Base-by-base conservation (phyloP, 1,139 yeast species). In the Scheffersomyces segobiensis region DNA sequence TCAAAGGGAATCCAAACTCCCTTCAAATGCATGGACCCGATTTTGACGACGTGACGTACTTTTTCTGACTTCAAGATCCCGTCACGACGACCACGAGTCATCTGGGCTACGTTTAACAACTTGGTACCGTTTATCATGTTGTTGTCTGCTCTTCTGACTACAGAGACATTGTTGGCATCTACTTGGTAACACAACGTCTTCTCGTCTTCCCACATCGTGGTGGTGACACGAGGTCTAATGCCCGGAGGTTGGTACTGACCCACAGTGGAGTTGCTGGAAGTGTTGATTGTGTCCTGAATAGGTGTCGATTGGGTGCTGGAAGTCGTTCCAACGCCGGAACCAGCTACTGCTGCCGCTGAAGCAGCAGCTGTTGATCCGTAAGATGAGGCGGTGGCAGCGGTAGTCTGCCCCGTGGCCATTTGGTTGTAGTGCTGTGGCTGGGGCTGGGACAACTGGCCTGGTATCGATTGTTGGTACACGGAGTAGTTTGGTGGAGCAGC, bases 1-100 rank as follows among this genome's bases (percentile, higher is more conserved):
- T 93, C 98, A 72, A 93, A 93, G 0, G 98, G 98, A 63, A 93
- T 93, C 98, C 98, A 93, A 53, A 93, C 98, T 56, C 99, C 99
- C 76, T 93, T 93, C 68, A 93, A 81, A 72, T 93, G 97, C 98
- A 93, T 93, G 20, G 97, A 91, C 12, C 99, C 99, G 64, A 93
- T 91, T 75, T 93, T 93, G 58, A 93, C 97, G 54, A 95, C 98
- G 71, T 92, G 96, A 54, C 98, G 82, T 50, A 87, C 86, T 71
- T 92, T 91, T 73, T 93, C 98, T 61, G 91, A 87, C 77, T 93
- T 93, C 62, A 93, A 79, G 62, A 95, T 89, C 14, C 98, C 98
- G 74, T 93, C 99, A 63, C 99, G 83, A 63, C 97, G 88, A 17
- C 99, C 99, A 63, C 99, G 84, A 14, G 98, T 92, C 95, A 95